Evolutionary conservation across 768 basidiomycete species (phyloP).

Genomic region (Ephemerocybe angulata): DNA sequence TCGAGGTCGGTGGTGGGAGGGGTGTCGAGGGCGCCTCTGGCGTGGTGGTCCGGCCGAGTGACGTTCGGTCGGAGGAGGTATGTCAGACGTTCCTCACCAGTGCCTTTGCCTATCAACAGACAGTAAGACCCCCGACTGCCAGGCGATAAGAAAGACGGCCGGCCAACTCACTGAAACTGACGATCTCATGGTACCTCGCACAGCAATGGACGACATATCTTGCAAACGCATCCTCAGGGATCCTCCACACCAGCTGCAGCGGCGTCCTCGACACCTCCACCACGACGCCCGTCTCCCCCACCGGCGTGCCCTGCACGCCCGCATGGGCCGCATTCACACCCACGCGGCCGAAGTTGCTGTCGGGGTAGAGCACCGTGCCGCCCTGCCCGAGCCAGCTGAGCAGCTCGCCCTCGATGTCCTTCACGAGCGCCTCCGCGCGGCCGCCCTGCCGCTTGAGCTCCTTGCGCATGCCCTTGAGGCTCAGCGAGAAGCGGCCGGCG

Average conservation of each 20-base stretch:
- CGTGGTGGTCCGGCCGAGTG: conserved; percentile 51
- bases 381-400: conserved; percentile 58
- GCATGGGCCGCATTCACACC: conserved; percentile 14
- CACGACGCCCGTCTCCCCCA: conserved; percentile 53
- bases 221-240: conserved; percentile 66
- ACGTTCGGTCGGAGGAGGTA: conserved; percentile 79
- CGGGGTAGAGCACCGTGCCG: conserved; percentile 54
- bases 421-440: conserved; percentile 58
- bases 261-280: conserved; percentile 66
- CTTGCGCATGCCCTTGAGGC: conserved; percentile 70
- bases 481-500: conserved; percentile 74
- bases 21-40: conserved; percentile 50
- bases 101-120: conserved; percentile 49
- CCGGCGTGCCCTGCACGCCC: conserved; percentile 34
- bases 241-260: conserved; percentile 69
- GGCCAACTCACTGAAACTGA: conserved; percentile 74
- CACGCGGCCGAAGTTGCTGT: too few relatives aligned
- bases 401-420: conserved; percentile 65
- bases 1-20: conserved; percentile 71
- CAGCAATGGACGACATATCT: conserved; percentile 82
- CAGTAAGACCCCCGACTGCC: too few relatives aligned
- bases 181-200: conserved; percentile 72
- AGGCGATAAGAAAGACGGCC: too few relatives aligned
- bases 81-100: conserved; percentile 58
- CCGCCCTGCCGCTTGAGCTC: conserved; percentile 60